Base-by-base conservation (phyloP, 2,329 filamentous ascomycete genomes). In the Fusarium nodosum region DNA sequence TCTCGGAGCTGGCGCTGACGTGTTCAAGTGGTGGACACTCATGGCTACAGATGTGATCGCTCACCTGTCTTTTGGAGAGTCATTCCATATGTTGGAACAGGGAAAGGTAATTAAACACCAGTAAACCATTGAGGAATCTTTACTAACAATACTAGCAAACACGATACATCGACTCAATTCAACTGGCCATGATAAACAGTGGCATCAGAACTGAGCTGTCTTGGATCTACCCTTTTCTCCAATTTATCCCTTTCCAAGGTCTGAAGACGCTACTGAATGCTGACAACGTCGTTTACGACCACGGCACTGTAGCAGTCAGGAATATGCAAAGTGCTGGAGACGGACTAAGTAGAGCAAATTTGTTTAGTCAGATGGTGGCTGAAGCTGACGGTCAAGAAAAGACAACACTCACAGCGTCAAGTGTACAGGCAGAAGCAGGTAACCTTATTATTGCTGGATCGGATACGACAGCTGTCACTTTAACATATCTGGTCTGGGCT, bases 11-110 rank as follows among this genome's bases (percentile, higher is more conserved):
- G 56, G 56, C 0, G 68, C 57, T 0, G 65, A 72, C 26, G 30
- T 72, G 0, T 52, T 69, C 3, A 72, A 72, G 9, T 72, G 65
- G 68, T 72, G 68, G 69, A 69, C 61, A 0, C 41, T 72, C 0
- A 66, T 71, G 65, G 58, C 69, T 0, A 64, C 61, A 0, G 69
- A 72, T 15, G 50, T 72, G 0, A 72, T 72, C 6, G 57, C 55
- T 2, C 55, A 72, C 2, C 46, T 72, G 0, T 58, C 61, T 0
- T 72, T 72, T 8, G 69, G 68, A 1, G 61, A 71, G 3, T 64
- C 61, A 1, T 71, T 69, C 0, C 48, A 59, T 1, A 66, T 71
- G 65, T 13, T 71, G 1, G 61, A 71, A 11, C 33, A 60, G 0
- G 68, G 65, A 4, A 50, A 60, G 31, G 68, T 66, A 41, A 15